These are phyloP conservation scores for Umbilicus rupestris DNA, from an alignment of 164 flowering plant species.

Conservation along the genomic window DNA sequence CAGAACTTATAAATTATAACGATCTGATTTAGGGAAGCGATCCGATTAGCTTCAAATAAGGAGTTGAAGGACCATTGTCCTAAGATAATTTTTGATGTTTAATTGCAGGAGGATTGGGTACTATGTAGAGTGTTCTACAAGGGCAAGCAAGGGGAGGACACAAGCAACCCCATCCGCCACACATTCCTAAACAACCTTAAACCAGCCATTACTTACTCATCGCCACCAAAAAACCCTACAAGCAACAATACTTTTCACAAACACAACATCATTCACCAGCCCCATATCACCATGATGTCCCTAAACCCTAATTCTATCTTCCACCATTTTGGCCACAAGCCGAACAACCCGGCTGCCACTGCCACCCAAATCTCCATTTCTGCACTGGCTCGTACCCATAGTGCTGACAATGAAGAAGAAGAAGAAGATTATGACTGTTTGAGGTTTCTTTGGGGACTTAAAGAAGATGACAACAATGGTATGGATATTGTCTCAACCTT, in stretches of 20 bases:
- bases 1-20: too few species aligned
- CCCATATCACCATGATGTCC: neutral
- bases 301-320: neutral
- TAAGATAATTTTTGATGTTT: neutral
- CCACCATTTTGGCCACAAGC: neutral
- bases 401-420: neutral
- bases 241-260: neutral
- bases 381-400: neutral
- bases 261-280: neutral
- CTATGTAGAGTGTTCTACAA: slow-evolving; percentile 10
- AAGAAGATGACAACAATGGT: neutral
- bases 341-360: too few species aligned
- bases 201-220: neutral
- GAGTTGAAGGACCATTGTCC: neutral
- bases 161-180: slow-evolving; percentile 6
- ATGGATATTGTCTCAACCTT: neutral
- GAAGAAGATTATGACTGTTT: too few species aligned
- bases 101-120: slow-evolving; percentile 10
- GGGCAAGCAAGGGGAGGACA: slow-evolving; percentile 2
- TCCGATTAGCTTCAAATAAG: neutral
- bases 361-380: neutral
- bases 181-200: slow-evolving; percentile 1
- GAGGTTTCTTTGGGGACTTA: too few species aligned
- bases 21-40: neutral
- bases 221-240: slow-evolving; percentile 3